These are phyloP conservation scores for Haplosporangium sp. DNA, from an alignment of 371 early-diverging fungal species.

Conservation along the genomic window DNA sequence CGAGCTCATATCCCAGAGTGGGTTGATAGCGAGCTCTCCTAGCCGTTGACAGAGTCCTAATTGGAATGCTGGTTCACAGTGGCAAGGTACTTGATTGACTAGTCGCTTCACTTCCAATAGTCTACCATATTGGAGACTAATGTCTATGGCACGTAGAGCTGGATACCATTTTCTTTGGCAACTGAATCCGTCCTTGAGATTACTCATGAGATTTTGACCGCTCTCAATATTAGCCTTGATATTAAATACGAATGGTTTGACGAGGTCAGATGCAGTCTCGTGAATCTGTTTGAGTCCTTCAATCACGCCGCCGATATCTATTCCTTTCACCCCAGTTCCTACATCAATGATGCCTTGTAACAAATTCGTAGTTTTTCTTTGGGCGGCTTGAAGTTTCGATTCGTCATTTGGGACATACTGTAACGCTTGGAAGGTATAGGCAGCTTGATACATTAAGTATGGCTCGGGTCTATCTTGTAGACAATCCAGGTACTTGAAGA, in stretches of 20 bases:
- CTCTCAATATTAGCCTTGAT: background rate
- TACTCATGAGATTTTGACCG: background rate
- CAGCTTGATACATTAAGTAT: slow-evolving; percentile 15
- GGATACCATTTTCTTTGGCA: slow-evolving; percentile 13
- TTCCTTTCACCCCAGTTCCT: background rate
- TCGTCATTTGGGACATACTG: slow-evolving; percentile 13
- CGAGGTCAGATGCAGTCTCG: too few species aligned
- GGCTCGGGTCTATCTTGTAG: slow-evolving; percentile 4
- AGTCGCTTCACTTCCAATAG: background rate
- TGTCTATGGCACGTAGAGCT: slow-evolving; percentile 8
- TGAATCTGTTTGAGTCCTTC: slow-evolving; percentile 1
- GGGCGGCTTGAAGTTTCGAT: background rate
- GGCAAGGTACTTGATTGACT: slow-evolving; percentile 6
- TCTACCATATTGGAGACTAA: background rate
- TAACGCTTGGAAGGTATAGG: slow-evolving; percentile 8
- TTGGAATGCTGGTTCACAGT: background rate
- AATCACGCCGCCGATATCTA: background rate
- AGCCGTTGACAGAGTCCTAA: too few species aligned
- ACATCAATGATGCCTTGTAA: background rate
- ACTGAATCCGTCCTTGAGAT: slow-evolving; percentile 1
- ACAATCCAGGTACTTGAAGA: background rate
- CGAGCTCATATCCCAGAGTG: background rate
- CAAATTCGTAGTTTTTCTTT: too few species aligned
- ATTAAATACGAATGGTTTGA: too few species aligned
- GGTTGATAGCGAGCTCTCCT: slow-evolving; percentile 6